These are phyloP conservation scores for Paramarasmius palmivorus DNA, from an alignment of 1,284 basidiomycete species.

Conservation along the genomic window DNA sequence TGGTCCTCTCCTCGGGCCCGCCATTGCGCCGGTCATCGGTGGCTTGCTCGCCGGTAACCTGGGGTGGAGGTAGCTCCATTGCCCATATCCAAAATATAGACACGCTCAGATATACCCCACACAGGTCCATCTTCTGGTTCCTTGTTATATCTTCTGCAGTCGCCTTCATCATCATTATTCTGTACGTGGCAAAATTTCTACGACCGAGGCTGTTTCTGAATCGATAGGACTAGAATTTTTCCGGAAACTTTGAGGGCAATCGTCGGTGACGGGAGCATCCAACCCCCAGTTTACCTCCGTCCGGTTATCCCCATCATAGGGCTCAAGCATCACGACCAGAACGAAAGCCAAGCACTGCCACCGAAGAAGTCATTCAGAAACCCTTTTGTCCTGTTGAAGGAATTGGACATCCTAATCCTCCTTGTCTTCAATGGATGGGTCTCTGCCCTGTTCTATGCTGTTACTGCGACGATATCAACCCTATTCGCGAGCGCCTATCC, in stretches of 20 bases:
- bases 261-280: constrained; percentile 60
- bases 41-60: constrained; percentile 56
- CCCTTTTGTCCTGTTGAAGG: constrained; percentile 58
- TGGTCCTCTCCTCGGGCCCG: constrained; percentile 38
- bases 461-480: constrained; percentile 65
- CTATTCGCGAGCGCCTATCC: constrained; percentile 62
- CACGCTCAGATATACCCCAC: background rate
- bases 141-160: constrained; percentile 59
- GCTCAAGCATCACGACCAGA: constrained; percentile 23
- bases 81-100: no score
- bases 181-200: constrained; percentile 40
- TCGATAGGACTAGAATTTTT: constrained; percentile 48
- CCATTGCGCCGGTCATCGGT: constrained; percentile 58
- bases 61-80: constrained; percentile 80
- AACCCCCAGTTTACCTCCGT: constrained; percentile 44
- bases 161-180: constrained; percentile 53
- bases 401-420: constrained; percentile 62
- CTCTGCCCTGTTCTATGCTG: constrained; percentile 65
- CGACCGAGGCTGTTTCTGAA: background rate
- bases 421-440: constrained; percentile 60
- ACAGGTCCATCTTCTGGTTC: constrained; percentile 80
- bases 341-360: background rate
- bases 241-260: constrained; percentile 62
- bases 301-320: constrained; percentile 61
- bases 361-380: constrained; percentile 42